Base-by-base conservation (phyloP, 129 eudicot species). In the Scalesia atractyloides region DNA sequence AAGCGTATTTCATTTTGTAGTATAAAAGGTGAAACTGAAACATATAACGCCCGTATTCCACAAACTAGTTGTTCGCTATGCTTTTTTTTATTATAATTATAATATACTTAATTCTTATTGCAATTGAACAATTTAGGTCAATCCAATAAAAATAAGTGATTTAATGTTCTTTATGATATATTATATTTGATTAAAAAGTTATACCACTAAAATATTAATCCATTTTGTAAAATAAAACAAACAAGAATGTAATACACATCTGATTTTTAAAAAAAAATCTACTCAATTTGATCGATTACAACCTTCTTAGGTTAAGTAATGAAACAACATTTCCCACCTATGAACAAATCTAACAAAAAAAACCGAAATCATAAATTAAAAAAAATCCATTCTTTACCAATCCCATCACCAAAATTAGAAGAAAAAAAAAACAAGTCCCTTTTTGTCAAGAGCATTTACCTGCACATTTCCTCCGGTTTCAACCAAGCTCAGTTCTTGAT, bases 301-400 rank as follows among this genome's bases (percentile, higher is more conserved):
- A 52, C 74, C 74, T 34, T 47, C 34, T 69, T 54, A 56, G 75
- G 82, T 50, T 51, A 75, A 53, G 64, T 73, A 84, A 85, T 76
- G 26, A 81, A 79, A 64, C 65, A 80, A 81, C 72, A 76, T 73
- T 74, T 66, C 68, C 75, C 74, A 79, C 26, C 89, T 81, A 78
- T 72, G 85, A 79, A 82, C 73, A 79, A 79, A 59, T 68, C 72
- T 54, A 64, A 52, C 60, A 71, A 26, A 64, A 63, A 65, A 63
- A 72, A 17, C 58, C 63, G 13, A 64, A 72, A 67, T 71, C 20
- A 66, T 56, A 66, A 49, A 71, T 54, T 48, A 52, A 74, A 36
- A 64, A 59, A 59, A 66, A 46, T 69, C 76, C 63, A 58, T 68
- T 86, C 73, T 66, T 75, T 75, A 80, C 84, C 75, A 47, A 64